phyloP scores from a whole-genome alignment of 257 asterid species.

The Solanum piurae region DNA sequence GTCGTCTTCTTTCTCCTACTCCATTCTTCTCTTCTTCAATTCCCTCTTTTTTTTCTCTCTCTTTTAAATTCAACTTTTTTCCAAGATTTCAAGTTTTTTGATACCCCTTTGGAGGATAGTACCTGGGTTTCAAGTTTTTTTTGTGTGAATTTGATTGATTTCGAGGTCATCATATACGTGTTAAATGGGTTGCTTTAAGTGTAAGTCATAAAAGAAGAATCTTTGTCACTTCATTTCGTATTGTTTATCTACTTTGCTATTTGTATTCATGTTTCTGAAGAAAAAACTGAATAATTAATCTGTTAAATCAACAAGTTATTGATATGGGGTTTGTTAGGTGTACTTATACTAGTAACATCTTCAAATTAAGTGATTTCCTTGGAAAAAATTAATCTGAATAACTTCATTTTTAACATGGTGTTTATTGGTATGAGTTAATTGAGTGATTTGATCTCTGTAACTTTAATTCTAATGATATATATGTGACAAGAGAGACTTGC shows the following conservation, averaged over 20 bases:
- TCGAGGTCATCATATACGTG: not conserved
- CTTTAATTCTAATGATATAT: not conserved
- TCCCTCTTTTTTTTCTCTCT: not conserved
- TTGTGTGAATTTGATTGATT: not conserved
- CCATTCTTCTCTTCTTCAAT: not conserved
- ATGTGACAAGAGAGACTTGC: not conserved
- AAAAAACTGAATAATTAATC: not conserved
- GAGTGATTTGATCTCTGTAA: not conserved
- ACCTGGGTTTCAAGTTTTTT: not conserved
- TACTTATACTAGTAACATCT: not conserved
- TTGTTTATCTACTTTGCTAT: not conserved
- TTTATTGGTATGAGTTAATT: not conserved
- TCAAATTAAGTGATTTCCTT: not conserved
- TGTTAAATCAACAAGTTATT: not conserved
- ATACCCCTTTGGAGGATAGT: not conserved
- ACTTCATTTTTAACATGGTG: not conserved
- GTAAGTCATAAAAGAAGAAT: not conserved
- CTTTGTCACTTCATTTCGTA: not conserved
- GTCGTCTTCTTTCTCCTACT: not conserved
- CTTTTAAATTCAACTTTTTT: not conserved
- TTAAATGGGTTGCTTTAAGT: not conserved
- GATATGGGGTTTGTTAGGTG: not conserved
- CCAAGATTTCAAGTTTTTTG: not conserved
- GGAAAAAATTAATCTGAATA: not conserved
- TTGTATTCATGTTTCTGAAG: not conserved